Base-by-base conservation (phyloP, 1,284 basidiomycete species). In the Ustilago trichophora region DNA sequence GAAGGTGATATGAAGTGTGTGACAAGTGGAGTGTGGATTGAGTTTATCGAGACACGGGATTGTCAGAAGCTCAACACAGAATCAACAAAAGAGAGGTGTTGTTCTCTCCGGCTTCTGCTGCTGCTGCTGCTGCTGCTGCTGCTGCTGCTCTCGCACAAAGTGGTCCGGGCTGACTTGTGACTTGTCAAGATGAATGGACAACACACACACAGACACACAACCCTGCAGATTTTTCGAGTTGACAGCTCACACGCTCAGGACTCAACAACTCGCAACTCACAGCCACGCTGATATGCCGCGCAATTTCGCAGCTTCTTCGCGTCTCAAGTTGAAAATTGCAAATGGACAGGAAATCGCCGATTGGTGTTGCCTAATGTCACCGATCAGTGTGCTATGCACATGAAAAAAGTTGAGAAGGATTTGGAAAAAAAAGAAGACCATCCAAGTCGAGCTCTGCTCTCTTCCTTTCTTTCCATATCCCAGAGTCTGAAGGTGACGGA, bases 401-500 rank as follows among this genome's bases (percentile, higher is more conserved):
- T n/a, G n/a, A n/a, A n/a, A 26, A 41, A 49, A 29, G 12, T 25
- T 4, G 22, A 33, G 18, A 15, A 32, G 21, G 33, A 21, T 36
- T 9, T 11, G n/a, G n/a, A n/a, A n/a, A n/a, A n/a, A n/a, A n/a
- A n/a, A n/a, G n/a, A n/a, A n/a, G n/a, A n/a, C n/a, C n/a, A n/a
- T n/a, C n/a, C n/a, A n/a, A n/a, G n/a, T n/a, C n/a, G 16, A 11
- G 32, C n/a, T 24, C 29, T 8, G n/a, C 19, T 48, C 18, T 21
- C 13, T 47, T 35, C 46, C 42, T 45, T 36, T 15, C 44, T 55
- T 58, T 57, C 48, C 54, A 47, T 38, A 44, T 50, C 45, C 43
- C 40, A 59, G 49, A 43, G 51, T 58, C 50, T 57, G 60, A 60
- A 70, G 67, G 67, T 44, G 67, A 70, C 67, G 67, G 67, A 40